Percentiles rank a stretch among this genome's conserved stretches.
These are phyloP conservation scores for Ascochyta rabiei DNA, from an alignment of 2,329 filamentous ascomycete genomes.

Conservation along the genomic window DNA sequence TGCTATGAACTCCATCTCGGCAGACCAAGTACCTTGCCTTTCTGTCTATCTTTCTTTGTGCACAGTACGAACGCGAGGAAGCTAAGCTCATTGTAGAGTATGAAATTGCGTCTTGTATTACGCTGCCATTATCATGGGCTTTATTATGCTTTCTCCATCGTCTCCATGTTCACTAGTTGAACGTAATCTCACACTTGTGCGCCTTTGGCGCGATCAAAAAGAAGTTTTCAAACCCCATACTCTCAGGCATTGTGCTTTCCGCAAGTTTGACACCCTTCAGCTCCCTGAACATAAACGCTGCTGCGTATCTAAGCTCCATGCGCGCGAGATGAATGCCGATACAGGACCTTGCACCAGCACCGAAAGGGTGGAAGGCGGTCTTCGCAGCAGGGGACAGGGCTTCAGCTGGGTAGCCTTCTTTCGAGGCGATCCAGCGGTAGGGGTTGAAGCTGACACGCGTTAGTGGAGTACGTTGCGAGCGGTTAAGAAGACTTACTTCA, in stretches of 20 bases:
- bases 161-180: neutral
- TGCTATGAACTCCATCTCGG: no score
- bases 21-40: no score
- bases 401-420: slow-evolving; percentile 30
- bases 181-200: slow-evolving; percentile 50
- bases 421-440: slow-evolving; percentile 36
- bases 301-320: slow-evolving; percentile 61
- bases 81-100: no score
- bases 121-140: neutral
- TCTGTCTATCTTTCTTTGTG: no score
- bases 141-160: neutral
- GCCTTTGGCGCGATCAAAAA: slow-evolving; percentile 53
- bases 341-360: slow-evolving; percentile 71
- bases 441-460: slow-evolving; percentile 40
- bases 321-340: slow-evolving; percentile 71
- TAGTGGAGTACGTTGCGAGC: neutral
- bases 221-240: slow-evolving; percentile 53
- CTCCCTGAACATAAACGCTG: slow-evolving; percentile 59
- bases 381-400: slow-evolving; percentile 45
- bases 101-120: no score
- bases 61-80: no score
- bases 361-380: slow-evolving; percentile 70
- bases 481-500: slow-evolving; percentile 25
- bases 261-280: slow-evolving; percentile 45
- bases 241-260: slow-evolving; percentile 41